Base-by-base conservation (phyloP, 148 eudicot species). In the Heliosperma pusillum region DNA sequence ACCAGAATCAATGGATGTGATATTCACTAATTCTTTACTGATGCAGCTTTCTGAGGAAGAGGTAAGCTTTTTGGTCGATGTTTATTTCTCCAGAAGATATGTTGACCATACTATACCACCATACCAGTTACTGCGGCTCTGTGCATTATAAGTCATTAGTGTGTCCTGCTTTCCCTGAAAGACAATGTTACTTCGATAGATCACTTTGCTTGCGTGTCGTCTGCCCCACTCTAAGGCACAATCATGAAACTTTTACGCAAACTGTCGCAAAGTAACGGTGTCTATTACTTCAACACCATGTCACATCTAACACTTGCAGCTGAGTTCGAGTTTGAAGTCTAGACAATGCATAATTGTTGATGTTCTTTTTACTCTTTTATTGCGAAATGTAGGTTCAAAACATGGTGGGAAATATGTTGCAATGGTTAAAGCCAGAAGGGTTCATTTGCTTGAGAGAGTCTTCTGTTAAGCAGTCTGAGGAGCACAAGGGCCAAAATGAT, bases 41-140 rank as follows among this genome's bases (percentile, higher is more conserved):
- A 90, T 89, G 97, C 86, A 92, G 78, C 98, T 95, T 68, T 90
- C 97, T 22, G 97, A 92, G 50, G 70, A 87, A 72, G 97, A 95
- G 96, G 99, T 95, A 61, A 77, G 25, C n/a, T 26, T 76, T 9
- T 40, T 57, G 33, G 2, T 26, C n/a, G 27, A 13, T 3, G 27
- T 11, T 27, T 25, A 11, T 61, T 8, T 61, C 10, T 42, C 36
- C 3, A 26, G 5, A 52, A 52, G 26, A 2, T 36, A 7, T 36
- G 42, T 36, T 36, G 3, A 47, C 13, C 16, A 47, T 47, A 10
- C 52, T 47, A 13, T 47, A 47, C 52, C 17, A 36, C 53, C 10
- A 15, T 13, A 47, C 17, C 53, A 10, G 17, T 1, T 12, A 16
- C 53, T 47, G 53, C 12, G 53, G 17, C 53, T 11, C 53, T 47